Conservation (phyloP, 2,329 filamentous ascomycete genomes). For the Diplodia sapinea region DNA sequence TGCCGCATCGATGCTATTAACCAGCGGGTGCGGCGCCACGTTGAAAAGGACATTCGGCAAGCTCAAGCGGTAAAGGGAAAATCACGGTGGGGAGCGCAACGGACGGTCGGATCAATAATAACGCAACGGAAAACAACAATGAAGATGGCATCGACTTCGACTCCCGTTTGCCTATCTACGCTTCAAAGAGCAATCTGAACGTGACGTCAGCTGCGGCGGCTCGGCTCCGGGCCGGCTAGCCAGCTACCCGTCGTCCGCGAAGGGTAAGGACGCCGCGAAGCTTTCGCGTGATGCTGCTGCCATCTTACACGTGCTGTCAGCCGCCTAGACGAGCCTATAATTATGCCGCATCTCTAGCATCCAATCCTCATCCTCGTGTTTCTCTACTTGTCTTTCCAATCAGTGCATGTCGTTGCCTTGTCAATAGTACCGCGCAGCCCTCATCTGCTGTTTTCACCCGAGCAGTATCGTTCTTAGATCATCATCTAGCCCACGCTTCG, state of each 20-base stretch:
- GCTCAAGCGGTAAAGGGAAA: too few relatives aligned
- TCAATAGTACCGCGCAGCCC: neutral
- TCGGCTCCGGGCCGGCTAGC: conserved; percentile 1
- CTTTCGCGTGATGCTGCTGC: neutral
- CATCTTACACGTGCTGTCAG: neutral
- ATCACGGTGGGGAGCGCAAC: too few relatives aligned
- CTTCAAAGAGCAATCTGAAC: neutral
- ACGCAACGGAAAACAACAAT: too few relatives aligned
- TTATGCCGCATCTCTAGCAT: neutral
- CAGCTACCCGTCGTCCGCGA: neutral
- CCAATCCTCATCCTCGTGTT: neutral
- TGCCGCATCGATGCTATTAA: too few relatives aligned
- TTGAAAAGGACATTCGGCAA: too few relatives aligned
- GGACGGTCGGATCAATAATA: too few relatives aligned
- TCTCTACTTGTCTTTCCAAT: neutral
- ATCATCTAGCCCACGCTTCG: neutral
- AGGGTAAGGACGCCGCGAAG: conserved; percentile 4
- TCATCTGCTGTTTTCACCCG: neutral
- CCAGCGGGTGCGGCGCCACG: too few relatives aligned
- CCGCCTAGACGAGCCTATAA: neutral
- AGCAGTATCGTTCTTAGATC: neutral
- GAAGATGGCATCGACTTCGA: too few relatives aligned
- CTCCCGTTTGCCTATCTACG: neutral
- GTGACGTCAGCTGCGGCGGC: conserved; percentile 1
- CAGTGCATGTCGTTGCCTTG: neutral